Conservation (phyloP, 202 grass and related monocot species). For the Digitaria exilis region DNA sequence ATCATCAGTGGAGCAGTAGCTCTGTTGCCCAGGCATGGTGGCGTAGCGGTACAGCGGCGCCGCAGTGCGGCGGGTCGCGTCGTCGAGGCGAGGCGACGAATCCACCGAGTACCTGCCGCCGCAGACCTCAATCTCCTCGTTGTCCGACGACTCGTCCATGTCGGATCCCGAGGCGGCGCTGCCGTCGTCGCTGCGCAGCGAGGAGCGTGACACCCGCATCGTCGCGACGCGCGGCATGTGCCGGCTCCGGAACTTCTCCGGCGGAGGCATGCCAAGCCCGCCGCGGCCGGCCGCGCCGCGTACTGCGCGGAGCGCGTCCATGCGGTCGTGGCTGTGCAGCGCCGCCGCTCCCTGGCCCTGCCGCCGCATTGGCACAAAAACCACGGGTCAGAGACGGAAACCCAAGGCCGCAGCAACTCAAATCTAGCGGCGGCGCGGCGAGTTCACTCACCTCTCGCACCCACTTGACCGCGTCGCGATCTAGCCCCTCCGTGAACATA, state of each 20-base stretch:
- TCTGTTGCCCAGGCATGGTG: constrained; percentile 39
- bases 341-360: constrained; percentile 42
- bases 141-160: constrained; percentile 89
- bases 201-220: constrained; percentile 57
- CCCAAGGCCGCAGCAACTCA: constrained; percentile 1
- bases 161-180: constrained; percentile 70
- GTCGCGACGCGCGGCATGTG: constrained; percentile 62
- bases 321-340: constrained; percentile 50
- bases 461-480: constrained; percentile 81
- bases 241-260: constrained; percentile 90
- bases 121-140: constrained; percentile 67
- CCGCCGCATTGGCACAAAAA: constrained; percentile 19
- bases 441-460: constrained; percentile 70
- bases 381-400: constrained; percentile 29
- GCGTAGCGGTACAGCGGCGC: constrained; percentile 54
- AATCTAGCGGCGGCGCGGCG: constrained; percentile 12
- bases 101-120: constrained; percentile 73
- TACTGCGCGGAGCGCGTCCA: constrained; percentile 55
- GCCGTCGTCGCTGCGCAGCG: constrained; percentile 49
- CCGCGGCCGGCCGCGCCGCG: constrained; percentile 30
- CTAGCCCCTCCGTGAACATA: constrained; percentile 97
- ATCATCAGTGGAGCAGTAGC: constrained; percentile 88
- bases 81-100: constrained; percentile 58
- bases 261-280: constrained; percentile 75
- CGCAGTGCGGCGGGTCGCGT: constrained; percentile 25